phyloP scores from a whole-genome alignment of 352 stramenopile genomes.

The Pythium brassicae region DNA sequence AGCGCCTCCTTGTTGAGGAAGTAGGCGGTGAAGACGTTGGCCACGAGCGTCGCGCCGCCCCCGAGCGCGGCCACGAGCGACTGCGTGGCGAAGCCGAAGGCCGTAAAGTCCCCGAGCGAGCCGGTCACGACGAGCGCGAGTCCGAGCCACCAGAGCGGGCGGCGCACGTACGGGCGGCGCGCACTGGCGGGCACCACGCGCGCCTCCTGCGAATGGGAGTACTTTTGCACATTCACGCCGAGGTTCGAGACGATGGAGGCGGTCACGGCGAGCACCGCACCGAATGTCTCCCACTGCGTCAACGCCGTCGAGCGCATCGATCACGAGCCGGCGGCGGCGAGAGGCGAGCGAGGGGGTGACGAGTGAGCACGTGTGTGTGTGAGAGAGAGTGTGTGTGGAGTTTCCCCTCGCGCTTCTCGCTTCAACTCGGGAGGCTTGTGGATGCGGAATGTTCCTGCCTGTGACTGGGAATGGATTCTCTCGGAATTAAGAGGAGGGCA shows the following conservation, averaged over 20 bases:
- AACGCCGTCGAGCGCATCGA: slow-evolving; percentile 18
- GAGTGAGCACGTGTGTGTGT: too few relatives aligned
- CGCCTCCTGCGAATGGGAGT: slow-evolving; percentile 69
- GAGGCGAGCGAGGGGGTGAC: neutral
- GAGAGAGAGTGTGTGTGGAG: too few relatives aligned
- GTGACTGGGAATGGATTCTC: too few relatives aligned
- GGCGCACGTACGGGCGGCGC: slow-evolving; percentile 76
- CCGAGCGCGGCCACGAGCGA: slow-evolving; percentile 85
- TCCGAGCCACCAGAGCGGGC: slow-evolving; percentile 86
- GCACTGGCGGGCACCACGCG: slow-evolving; percentile 27
- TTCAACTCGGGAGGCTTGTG: too few relatives aligned
- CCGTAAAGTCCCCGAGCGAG: slow-evolving; percentile 84
- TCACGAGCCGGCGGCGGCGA: neutral
- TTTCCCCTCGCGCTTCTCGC: too few relatives aligned
- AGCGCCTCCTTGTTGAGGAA: slow-evolving; percentile 81
- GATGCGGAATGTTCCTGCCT: too few relatives aligned
- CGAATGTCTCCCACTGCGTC: slow-evolving; percentile 77
- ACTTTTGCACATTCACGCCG: slow-evolving; percentile 90
- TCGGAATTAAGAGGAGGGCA: too few relatives aligned
- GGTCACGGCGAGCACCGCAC: slow-evolving; percentile 69
- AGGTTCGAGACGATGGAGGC: slow-evolving; percentile 86
- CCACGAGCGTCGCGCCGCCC: slow-evolving; percentile 80
- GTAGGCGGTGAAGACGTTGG: slow-evolving; percentile 85
- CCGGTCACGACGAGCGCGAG: slow-evolving; percentile 74
- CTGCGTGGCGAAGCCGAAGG: slow-evolving; percentile 88